phyloP scores from a whole-genome alignment of 768 basidiomycete genomes.

The Thelephora aurantiotincta region DNA sequence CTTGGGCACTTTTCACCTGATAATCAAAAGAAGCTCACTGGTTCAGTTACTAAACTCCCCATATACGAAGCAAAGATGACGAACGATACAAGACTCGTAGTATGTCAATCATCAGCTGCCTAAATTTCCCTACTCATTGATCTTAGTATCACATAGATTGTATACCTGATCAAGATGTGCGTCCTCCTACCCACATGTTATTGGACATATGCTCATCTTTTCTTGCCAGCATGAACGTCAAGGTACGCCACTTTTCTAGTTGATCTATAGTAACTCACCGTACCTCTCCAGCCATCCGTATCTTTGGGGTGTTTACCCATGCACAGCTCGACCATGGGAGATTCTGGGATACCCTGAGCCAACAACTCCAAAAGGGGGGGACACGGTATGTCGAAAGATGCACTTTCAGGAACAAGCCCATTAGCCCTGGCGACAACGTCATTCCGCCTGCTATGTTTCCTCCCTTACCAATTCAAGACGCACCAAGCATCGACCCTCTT shows the following conservation, averaged over 20 bases:
- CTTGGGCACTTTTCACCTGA: constrained; percentile 51
- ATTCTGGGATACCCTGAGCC: constrained; percentile 32
- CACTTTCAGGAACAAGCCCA: constrained; percentile 23
- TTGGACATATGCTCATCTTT: not conserved
- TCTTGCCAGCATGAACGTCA: constrained; percentile 22
- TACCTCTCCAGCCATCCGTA: constrained; percentile 23
- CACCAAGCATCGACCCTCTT: not conserved
- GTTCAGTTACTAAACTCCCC: constrained; percentile 29
- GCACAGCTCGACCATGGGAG: constrained; percentile 25
- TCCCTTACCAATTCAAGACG: constrained; percentile 6
- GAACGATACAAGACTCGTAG: constrained; percentile 17
- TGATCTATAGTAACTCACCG: too few species aligned
- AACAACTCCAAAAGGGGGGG: constrained; percentile 27
- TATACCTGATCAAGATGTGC: constrained; percentile 10
- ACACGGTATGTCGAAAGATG: constrained; percentile 42
- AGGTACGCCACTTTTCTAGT: constrained; percentile 14
- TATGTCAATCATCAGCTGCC: constrained; percentile 2
- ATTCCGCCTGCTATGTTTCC: constrained; percentile 41
- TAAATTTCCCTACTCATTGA: not conserved
- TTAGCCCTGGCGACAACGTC: constrained; percentile 24
- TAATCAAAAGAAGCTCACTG: constrained; percentile 47
- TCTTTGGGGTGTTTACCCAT: constrained; percentile 38
- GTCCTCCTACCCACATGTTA: not conserved
- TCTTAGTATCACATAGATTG: constrained; percentile 16
- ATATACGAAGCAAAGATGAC: constrained; percentile 56